phyloP scores from a whole-genome alignment of 305 asterid genomes.

The Ajuga reptans region DNA sequence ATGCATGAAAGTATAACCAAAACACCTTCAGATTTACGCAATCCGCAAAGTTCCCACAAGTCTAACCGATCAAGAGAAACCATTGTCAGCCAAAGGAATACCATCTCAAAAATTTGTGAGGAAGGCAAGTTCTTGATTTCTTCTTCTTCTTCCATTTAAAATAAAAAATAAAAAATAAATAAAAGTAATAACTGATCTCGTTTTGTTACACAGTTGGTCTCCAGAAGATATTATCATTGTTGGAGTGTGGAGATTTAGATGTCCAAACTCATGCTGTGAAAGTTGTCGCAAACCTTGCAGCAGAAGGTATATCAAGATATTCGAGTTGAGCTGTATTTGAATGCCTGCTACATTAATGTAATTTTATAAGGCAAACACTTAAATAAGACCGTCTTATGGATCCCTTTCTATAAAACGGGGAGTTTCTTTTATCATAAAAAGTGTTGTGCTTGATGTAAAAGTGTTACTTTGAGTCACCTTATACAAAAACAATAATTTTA shows the following conservation, averaged over 20 bases:
- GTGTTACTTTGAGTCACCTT: too few relatives aligned
- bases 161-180: too few relatives aligned
- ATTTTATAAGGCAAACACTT: too few relatives aligned
- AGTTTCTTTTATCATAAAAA: too few relatives aligned
- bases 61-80: slow-evolving; percentile 48
- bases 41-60: slow-evolving; percentile 31
- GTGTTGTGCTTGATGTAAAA: too few relatives aligned
- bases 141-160: background rate
- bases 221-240: slow-evolving; percentile 67
- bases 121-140: slow-evolving; percentile 53
- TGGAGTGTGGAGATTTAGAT: slow-evolving; percentile 64
- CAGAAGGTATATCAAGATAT: slow-evolving; percentile 55
- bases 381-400: too few relatives aligned
- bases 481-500: too few relatives aligned
- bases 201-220: slow-evolving; percentile 63
- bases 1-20: slow-evolving; percentile 39
- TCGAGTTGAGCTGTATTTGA: background rate
- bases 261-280: slow-evolving; percentile 95
- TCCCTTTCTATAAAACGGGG: too few relatives aligned
- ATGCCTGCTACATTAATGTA: background rate
- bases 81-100: slow-evolving; percentile 55
- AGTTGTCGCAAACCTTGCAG: slow-evolving; percentile 94
- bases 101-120: slow-evolving; percentile 79
- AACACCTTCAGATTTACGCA: slow-evolving; percentile 32
- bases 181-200: slow-evolving; percentile 11